Evolutionary conservation across 257 asterid genomes (phyloP).

Genomic region (Anisodus acutangulus): DNA sequence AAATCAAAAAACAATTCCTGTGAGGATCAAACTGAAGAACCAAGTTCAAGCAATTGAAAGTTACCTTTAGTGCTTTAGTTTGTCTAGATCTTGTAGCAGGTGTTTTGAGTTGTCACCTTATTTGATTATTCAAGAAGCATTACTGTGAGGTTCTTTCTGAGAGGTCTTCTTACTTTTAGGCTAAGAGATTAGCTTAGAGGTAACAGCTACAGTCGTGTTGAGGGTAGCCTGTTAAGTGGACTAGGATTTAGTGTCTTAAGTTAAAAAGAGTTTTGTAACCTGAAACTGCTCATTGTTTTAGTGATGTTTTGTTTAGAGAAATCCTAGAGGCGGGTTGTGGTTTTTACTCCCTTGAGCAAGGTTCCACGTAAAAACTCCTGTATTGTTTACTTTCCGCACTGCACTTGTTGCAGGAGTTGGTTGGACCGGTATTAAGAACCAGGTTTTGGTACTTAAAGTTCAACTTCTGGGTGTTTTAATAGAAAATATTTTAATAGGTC

Average conservation of each 20-base stretch:
- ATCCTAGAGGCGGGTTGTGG: neutral
- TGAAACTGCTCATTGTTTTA: neutral
- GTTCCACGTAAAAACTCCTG: neutral
- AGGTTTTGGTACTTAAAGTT: neutral
- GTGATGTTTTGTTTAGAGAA: neutral
- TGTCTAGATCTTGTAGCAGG: neutral
- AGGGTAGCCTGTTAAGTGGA: neutral
- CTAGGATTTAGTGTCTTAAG: neutral
- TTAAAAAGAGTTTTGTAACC: neutral
- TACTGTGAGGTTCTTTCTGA: conserved; percentile 1
- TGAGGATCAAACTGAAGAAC: conserved; percentile 7
- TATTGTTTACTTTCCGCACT: neutral
- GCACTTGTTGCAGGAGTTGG: neutral
- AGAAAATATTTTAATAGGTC: neutral
- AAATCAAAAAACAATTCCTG: conserved; percentile 8
- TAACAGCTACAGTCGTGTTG: neutral
- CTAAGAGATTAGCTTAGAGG: neutral
- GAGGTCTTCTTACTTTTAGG: neutral
- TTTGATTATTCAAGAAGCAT: neutral
- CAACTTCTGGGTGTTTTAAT: neutral
- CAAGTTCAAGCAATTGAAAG: conserved; percentile 6
- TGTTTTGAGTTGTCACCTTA: neutral
- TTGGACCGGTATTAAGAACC: neutral
- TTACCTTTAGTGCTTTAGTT: no score
- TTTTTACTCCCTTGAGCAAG: neutral